Conservation (phyloP, 2,329 filamentous ascomycete genomes). For the Trichophyton benhamiae region DNA sequence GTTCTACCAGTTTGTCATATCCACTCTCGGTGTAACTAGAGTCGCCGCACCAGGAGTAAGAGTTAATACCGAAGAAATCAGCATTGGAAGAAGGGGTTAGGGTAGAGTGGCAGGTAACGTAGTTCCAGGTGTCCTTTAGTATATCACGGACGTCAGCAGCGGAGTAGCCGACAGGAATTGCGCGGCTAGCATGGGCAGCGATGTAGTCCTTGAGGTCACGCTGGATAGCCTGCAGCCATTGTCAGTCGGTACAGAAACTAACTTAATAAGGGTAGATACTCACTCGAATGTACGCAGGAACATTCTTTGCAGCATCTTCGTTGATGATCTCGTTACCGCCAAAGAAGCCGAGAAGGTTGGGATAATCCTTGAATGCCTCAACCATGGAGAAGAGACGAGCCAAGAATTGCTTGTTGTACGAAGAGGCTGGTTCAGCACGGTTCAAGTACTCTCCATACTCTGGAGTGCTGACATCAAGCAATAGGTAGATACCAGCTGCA, state of each 20-base stretch:
- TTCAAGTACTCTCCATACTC: conserved; percentile 45
- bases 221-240: conserved; percentile 42
- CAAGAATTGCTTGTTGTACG: conserved; percentile 46
- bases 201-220: conserved; percentile 60
- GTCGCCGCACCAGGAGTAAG: conserved; percentile 56
- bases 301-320: conserved; percentile 41
- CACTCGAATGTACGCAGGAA: conserved; percentile 47
- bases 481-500: conserved; percentile 52
- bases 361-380: conserved; percentile 54
- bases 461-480: conserved; percentile 54
- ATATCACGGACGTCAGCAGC: conserved; percentile 53
- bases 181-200: conserved; percentile 42
- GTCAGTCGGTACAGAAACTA: conserved; percentile 13
- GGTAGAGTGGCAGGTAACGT: conserved; percentile 45
- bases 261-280: conserved; percentile 12
- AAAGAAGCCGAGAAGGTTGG: conserved; percentile 56
- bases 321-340: conserved; percentile 58
- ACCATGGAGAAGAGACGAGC: conserved; percentile 49
- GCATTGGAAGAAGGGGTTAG: conserved; percentile 41
- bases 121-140: conserved; percentile 48
- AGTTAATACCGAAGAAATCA: conserved; percentile 56
- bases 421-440: conserved; percentile 41
- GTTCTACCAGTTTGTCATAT: conserved; percentile 46
- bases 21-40: conserved; percentile 43
- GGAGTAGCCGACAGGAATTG: conserved; percentile 56